Percentiles rank a stretch among this genome's conserved stretches.
Evolutionary conservation across 73 alveolate species (phyloP).

Genomic region (Paramecium sexaurelia): DNA sequence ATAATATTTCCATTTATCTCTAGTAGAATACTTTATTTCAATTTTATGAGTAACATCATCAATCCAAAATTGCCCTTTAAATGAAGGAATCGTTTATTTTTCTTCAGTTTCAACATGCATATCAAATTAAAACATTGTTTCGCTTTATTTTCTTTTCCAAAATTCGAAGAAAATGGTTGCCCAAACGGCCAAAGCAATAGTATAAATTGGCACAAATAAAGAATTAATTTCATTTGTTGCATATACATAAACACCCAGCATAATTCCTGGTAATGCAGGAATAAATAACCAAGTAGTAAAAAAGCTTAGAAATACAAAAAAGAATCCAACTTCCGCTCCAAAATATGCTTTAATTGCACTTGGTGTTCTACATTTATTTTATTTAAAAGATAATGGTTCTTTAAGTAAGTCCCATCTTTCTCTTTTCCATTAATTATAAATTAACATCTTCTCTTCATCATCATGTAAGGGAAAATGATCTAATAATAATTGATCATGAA

Average conservation of each 20-base stretch:
- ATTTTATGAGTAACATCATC: constrained; percentile 25
- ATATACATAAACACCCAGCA: not conserved
- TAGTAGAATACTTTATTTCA: not conserved
- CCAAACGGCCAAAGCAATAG: constrained; percentile 9
- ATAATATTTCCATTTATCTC: constrained; percentile 21
- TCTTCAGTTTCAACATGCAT: constrained; percentile 46
- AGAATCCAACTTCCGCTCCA: constrained; percentile 28
- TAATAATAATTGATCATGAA: constrained; percentile 12
- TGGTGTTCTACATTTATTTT: constrained; percentile 6
- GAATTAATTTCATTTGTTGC: constrained; percentile 9
- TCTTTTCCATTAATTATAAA: constrained; percentile 5
- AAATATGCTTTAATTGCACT: constrained; percentile 10
- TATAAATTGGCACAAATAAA: constrained; percentile 9
- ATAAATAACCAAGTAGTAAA: constrained; percentile 24
- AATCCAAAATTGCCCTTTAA: constrained; percentile 20
- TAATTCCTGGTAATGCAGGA: constrained; percentile 44
- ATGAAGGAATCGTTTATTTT: not conserved
- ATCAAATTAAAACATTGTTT: constrained; percentile 2
- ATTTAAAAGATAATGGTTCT: constrained; percentile 18
- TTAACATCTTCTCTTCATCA: not conserved
- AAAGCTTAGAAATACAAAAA: not conserved
- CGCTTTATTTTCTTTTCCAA: constrained; percentile 44
- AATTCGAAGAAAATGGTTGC: constrained; percentile 42
- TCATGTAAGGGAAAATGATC: constrained; percentile 22
- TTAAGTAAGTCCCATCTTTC: not conserved